Evolutionary conservation across 768 basidiomycete species (phyloP).

Genomic region (Lepiota brunneoincarnata): DNA sequence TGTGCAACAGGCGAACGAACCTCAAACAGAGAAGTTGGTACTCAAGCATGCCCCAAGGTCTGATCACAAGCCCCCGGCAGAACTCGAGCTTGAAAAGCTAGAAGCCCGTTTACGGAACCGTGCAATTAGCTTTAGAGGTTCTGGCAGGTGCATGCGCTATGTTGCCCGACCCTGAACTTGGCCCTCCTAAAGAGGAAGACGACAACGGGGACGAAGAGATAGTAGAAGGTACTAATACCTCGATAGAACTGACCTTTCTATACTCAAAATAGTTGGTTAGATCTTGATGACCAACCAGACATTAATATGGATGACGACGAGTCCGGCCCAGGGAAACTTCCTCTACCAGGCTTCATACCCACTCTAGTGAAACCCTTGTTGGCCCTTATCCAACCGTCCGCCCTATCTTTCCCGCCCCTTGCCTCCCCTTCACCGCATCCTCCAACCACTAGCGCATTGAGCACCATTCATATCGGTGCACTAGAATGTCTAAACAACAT

Average conservation of each 20-base stretch:
- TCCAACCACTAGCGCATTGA: slow-evolving; percentile 83
- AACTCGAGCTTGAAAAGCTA: slow-evolving; percentile 68
- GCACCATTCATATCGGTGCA: slow-evolving; percentile 80
- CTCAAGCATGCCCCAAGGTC: slow-evolving; percentile 67
- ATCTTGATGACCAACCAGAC: slow-evolving; percentile 23
- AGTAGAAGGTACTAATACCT: slow-evolving; percentile 25
- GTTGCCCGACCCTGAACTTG: slow-evolving; percentile 70
- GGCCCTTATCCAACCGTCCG: slow-evolving; percentile 67
- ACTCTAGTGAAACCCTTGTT: slow-evolving; percentile 69
- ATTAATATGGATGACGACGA: slow-evolving; percentile 43
- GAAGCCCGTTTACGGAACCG: slow-evolving; percentile 70
- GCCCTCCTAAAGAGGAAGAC: slow-evolving; percentile 35
- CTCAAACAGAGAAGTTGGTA: slow-evolving; percentile 53
- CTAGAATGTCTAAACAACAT: slow-evolving; percentile 91
- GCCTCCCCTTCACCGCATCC: slow-evolving; percentile 73
- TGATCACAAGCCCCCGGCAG: slow-evolving; percentile 70
- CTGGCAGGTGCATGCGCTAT: slow-evolving; percentile 87
- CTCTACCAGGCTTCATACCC: slow-evolving; percentile 46
- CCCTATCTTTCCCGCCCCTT: slow-evolving; percentile 79
- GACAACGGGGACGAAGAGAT: slow-evolving; percentile 28
- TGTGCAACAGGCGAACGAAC: slow-evolving; percentile 44
- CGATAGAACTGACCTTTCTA: not conserved
- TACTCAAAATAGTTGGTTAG: not conserved
- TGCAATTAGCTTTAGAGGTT: slow-evolving; percentile 85
- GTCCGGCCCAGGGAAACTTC: slow-evolving; percentile 28